Evolutionary conservation across 495 filamentous ascomycete species (phyloP).

Genomic region (Aspergillus hancockii): DNA sequence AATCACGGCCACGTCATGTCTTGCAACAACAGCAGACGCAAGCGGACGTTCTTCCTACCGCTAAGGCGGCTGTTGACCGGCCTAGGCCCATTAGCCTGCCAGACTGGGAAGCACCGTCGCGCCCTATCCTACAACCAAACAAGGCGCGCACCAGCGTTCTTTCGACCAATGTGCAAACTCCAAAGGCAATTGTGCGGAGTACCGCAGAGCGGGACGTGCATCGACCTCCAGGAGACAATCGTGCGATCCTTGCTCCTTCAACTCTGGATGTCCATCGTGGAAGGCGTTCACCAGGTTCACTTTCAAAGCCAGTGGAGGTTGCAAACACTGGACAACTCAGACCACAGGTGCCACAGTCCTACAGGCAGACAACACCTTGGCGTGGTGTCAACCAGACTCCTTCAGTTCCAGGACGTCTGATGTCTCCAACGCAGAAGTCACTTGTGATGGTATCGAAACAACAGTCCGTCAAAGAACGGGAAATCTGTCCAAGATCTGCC

Average conservation of each 20-base stretch:
- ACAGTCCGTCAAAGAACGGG: not conserved
- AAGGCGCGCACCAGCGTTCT: not conserved
- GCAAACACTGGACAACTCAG: slow-evolving; percentile 7
- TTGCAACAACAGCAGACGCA: no score
- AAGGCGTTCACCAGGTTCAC: not conserved
- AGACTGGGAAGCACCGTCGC: not conserved
- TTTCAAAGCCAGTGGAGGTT: not conserved
- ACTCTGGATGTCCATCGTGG: not conserved
- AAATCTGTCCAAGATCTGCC: not conserved
- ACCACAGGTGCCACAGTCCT: not conserved
- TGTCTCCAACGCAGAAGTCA: not conserved
- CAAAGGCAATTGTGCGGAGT: not conserved
- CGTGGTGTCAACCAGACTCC: not conserved
- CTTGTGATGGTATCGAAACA: not conserved
- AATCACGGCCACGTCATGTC: not conserved
- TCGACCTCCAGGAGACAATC: not conserved
- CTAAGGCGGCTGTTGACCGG: no score
- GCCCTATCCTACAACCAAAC: not conserved
- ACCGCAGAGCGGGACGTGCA: not conserved
- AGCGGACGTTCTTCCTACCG: no score
- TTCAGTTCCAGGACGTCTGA: not conserved
- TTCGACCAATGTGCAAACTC: not conserved
- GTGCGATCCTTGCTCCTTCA: not conserved
- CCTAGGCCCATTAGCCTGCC: no score
- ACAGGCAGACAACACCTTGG: not conserved